phyloP scores from a whole-genome alignment of 1,284 basidiomycete species.

The Papiliotrema terrestris region DNA sequence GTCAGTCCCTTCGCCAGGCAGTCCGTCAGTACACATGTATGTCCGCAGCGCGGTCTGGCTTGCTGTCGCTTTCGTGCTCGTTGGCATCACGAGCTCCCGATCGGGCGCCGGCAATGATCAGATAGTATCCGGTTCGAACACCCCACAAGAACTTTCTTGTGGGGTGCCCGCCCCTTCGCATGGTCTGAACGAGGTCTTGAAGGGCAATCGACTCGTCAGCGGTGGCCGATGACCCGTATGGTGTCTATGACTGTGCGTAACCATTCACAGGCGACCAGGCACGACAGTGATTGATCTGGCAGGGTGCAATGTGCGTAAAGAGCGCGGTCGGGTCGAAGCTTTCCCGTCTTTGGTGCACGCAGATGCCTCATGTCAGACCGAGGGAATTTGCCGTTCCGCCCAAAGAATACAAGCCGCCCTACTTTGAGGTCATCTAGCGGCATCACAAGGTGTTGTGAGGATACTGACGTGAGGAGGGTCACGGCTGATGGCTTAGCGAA shows the following conservation, averaged over 20 bases:
- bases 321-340: background rate
- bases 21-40: too few species aligned
- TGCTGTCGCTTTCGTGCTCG: too few species aligned
- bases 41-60: too few species aligned
- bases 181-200: constrained; percentile 8
- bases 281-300: background rate
- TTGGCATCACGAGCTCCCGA: too few species aligned
- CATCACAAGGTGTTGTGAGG: constrained; percentile 31
- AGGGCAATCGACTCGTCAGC: constrained; percentile 21
- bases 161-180: too few species aligned
- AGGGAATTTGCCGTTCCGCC: constrained; percentile 24
- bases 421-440: constrained; percentile 41
- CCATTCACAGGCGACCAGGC: background rate
- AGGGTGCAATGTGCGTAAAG: constrained; percentile 15
- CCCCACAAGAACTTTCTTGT: too few species aligned
- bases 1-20: too few species aligned
- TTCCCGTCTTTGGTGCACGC: background rate
- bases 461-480: background rate
- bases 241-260: constrained; percentile 34
- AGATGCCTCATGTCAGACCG: constrained; percentile 35
- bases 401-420: constrained; percentile 25
- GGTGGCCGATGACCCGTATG: constrained; percentile 26
- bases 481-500: constrained; percentile 14
- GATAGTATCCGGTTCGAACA: too few species aligned
- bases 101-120: too few species aligned